phyloP scores from a whole-genome alignment of 1,139 yeast species.

The Zhuliangozyma blackwelliae region DNA sequence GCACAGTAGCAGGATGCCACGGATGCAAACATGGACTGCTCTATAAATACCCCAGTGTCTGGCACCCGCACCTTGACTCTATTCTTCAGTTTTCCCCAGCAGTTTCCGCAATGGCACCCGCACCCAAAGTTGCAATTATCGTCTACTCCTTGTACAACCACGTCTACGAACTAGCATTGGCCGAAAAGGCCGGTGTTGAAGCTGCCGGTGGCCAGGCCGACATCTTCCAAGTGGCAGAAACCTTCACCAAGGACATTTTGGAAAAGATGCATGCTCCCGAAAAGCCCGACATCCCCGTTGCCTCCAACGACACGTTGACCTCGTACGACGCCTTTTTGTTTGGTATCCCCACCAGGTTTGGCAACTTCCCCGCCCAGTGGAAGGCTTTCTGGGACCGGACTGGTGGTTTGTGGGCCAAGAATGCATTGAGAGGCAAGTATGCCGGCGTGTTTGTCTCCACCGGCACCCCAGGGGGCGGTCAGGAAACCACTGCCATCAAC shows the following conservation, averaged over 20 bases:
- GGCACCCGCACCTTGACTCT: too few species aligned
- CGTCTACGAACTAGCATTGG: conserved; percentile 62
- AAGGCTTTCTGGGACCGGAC: conserved; percentile 79
- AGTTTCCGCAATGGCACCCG: too few species aligned
- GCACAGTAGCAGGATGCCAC: too few species aligned
- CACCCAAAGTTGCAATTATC: conserved; percentile 49
- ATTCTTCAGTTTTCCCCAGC: too few species aligned
- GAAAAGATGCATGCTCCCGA: conserved; percentile 57
- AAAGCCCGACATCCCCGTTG: conserved; percentile 66
- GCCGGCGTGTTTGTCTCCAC: conserved; percentile 77
- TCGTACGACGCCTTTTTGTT: conserved; percentile 73
- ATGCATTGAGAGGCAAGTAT: conserved; percentile 70
- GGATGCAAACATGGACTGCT: too few species aligned
- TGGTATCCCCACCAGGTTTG: conserved; percentile 83
- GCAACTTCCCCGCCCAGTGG: conserved; percentile 79
- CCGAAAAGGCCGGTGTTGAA: conserved; percentile 66
- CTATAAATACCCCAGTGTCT: too few species aligned
- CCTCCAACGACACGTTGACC: conserved; percentile 54
- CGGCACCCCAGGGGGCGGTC: conserved; percentile 83
- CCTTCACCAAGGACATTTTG: conserved; percentile 63
- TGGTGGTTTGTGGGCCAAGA: conserved; percentile 78
- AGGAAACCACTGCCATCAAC: conserved; percentile 66
- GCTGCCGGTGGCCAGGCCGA: conserved; percentile 71
- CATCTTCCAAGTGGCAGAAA: conserved; percentile 77
- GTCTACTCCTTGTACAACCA: conserved; percentile 84